A percentile compares a stretch with the other conserved stretches of the same genome.
phyloP scores from a whole-genome alignment of 495 filamentous ascomycete genomes.

The Clohesyomyces aquaticus region DNA sequence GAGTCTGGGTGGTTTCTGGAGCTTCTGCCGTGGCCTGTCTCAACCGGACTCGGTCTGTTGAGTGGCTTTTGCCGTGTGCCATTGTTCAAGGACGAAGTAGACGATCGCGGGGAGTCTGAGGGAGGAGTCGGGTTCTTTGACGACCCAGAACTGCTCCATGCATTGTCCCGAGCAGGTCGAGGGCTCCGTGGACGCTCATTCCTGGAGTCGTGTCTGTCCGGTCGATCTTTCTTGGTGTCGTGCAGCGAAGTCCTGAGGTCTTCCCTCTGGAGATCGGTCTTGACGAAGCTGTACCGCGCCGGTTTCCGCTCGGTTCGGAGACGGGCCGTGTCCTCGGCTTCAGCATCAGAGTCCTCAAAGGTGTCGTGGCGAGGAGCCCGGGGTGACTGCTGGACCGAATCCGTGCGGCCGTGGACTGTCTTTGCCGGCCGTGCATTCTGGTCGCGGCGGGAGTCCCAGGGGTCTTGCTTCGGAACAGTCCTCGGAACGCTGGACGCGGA shows the following conservation, averaged over 20 bases:
- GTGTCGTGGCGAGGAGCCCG: slow-evolving; percentile 20
- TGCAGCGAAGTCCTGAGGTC: slow-evolving; percentile 31
- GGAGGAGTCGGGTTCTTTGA: slow-evolving; percentile 32
- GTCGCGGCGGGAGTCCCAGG: slow-evolving; percentile 24
- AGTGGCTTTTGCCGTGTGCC: slow-evolving; percentile 7
- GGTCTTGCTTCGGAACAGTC: slow-evolving; percentile 20
- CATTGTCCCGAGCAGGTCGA: not conserved
- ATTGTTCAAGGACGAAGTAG: slow-evolving; percentile 24
- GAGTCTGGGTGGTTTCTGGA: slow-evolving; percentile 20
- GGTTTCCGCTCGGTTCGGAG: slow-evolving; percentile 32
- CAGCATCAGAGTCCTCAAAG: slow-evolving; percentile 35
- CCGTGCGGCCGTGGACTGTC: slow-evolving; percentile 20
- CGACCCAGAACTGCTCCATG: slow-evolving; percentile 23
- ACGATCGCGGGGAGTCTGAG: slow-evolving; percentile 33
- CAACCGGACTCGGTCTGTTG: slow-evolving; percentile 9
- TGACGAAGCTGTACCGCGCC: slow-evolving; percentile 39
- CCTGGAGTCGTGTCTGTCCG: slow-evolving; percentile 9
- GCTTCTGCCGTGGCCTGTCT: slow-evolving; percentile 15
- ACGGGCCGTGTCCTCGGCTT: slow-evolving; percentile 21
- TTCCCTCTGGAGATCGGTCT: slow-evolving; percentile 37
- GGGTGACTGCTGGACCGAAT: slow-evolving; percentile 28
- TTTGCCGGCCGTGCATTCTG: slow-evolving; percentile 33
- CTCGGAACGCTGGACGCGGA: slow-evolving; percentile 26
- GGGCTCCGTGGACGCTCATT: not conserved
- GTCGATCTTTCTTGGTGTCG: slow-evolving; percentile 25